Evolutionary conservation across 2,329 filamentous ascomycete genomes (phyloP).

Genomic region (Botrytis galanthina): DNA sequence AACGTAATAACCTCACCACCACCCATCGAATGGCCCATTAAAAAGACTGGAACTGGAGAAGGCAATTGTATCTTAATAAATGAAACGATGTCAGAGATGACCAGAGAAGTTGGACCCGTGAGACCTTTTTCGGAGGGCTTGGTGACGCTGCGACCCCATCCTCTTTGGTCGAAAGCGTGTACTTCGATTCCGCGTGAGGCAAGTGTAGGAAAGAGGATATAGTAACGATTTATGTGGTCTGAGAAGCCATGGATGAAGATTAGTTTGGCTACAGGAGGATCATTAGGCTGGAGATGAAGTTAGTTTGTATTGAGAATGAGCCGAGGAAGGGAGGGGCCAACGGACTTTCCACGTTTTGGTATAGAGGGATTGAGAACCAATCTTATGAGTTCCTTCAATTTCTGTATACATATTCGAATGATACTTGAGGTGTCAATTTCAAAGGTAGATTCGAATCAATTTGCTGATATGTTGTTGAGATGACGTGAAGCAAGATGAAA

Average conservation of each 20-base stretch:
- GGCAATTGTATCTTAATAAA: slow-evolving; percentile 65
- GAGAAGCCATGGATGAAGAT: slow-evolving; percentile 88
- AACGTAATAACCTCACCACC: slow-evolving; percentile 72
- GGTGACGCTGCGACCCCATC: slow-evolving; percentile 76
- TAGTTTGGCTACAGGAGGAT: slow-evolving; percentile 59
- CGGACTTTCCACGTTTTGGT: slow-evolving; percentile 39
- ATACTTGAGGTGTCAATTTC: neutral
- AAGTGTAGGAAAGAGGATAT: slow-evolving; percentile 68
- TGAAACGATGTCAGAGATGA: slow-evolving; percentile 74
- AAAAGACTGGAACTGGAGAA: slow-evolving; percentile 63
- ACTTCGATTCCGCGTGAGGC: slow-evolving; percentile 71
- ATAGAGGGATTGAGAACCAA: slow-evolving; percentile 36
- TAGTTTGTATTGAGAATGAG: slow-evolving; percentile 4
- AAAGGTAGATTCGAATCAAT: neutral
- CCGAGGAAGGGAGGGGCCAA: neutral
- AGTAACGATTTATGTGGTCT: slow-evolving; percentile 79
- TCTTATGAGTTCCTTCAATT: slow-evolving; percentile 36
- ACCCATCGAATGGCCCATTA: slow-evolving; percentile 91
- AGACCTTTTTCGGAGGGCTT: slow-evolving; percentile 62
- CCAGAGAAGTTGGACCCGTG: slow-evolving; percentile 69
- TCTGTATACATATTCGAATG: slow-evolving; percentile 33
- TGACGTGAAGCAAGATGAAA: neutral
- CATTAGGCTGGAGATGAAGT: slow-evolving; percentile 31
- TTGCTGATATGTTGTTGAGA: neutral
- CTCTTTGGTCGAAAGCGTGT: slow-evolving; percentile 78